Base-by-base conservation (phyloP, 1,284 basidiomycete species). In the Irpex sp. region DNA sequence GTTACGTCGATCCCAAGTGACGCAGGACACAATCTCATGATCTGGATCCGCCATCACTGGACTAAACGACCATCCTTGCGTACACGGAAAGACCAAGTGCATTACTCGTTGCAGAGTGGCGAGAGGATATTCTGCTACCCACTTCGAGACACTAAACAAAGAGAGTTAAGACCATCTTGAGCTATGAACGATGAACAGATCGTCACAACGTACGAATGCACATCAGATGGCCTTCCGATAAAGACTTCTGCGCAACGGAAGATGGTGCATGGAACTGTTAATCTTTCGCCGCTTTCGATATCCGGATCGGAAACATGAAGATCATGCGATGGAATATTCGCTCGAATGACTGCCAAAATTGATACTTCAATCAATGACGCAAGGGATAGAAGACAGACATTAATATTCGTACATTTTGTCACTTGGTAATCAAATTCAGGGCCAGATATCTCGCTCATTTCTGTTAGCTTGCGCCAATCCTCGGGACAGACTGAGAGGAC, bases 81-180 rank as follows among this genome's bases (percentile, higher is more conserved):
- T 79, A 26, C 79, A 71, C 2, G 80, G 78, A 62, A 78, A 79
- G 17, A 81, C 63, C 13, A 84, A 73, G 66, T 86, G 85, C 62
- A 89, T 68, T 17, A 82, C 72, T 21, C 83, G 81, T 64, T 84
- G 81, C 3, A 79, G 77, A 8, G 84, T 88, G 69, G 81, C 78
- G 19, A 91, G 72, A 4, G 87, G 85, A 55, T 84, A 76, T 61
- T 78, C 77, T 49, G 81, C 78, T 34, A 89, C 66, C 81, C 81
- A 84, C 31, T 69, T 65, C 52, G 70, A 70, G 6, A 80, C 67
- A 36, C 80, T 82, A 8, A 47, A 60, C 15, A 59, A 17, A 2
- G 58, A 11, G 17, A 13, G 40, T 48, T 37, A n/a, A 26, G 26
- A 26, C 38, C 7, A 59, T 55, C 52, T n/a, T 48, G 49, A 61